Evolutionary conservation across 805 yeast genomes (phyloP), one percentile per base, ranked within the genome.

Genomic region (Pichia scutulata): DNA sequence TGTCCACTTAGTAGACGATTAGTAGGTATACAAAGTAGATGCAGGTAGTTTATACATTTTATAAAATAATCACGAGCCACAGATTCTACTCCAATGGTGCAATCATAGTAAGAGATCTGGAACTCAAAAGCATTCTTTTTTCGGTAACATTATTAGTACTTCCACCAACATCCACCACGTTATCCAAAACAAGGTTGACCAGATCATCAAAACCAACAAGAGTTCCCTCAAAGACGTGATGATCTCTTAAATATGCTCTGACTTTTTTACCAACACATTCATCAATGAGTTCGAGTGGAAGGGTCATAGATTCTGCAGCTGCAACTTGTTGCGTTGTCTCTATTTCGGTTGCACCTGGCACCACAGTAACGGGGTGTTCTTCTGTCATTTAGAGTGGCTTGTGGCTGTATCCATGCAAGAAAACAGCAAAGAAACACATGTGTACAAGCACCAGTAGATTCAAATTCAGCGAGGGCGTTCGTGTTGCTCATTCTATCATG

Each of bases 141-240:
- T 71, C 73, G 33, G 70, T 73, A 41, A 72, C 68, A 6, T 75
- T 76, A 36, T 73, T 74, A 24, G 51, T 52, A 41, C 66, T 70
- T 47, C 74, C 78, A 4, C 62, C 61, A 43, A 66, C 71, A 59
- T 87, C 96, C 9, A 76, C 75, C 37, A 85, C 97, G 59, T 90
- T 83, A 58, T 86, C 86, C 47, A 93, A 74, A 12, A 93, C 95
- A 67, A 90, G 81, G 63, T 88, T 93, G 53, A 93, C 97, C 60
- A 84, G 92, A 67, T 93, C 98, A 65, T 93, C 99, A 66, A 92
- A 92, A 1, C 98, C 98, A 26, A 85, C 78, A 47, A 93, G 72
- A 4, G 82, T 87, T 1, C 99, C 99, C n/a, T 78, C 76, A 64
- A 89, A 93, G 64, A 90, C 97, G 64, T 80, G 80, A 52, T 75